A percentile compares a stretch with the other conserved stretches of the same genome.
Conservation (phyloP, 192 early-diverging fungal genomes). For the Coemansia nantahalensis region DNA sequence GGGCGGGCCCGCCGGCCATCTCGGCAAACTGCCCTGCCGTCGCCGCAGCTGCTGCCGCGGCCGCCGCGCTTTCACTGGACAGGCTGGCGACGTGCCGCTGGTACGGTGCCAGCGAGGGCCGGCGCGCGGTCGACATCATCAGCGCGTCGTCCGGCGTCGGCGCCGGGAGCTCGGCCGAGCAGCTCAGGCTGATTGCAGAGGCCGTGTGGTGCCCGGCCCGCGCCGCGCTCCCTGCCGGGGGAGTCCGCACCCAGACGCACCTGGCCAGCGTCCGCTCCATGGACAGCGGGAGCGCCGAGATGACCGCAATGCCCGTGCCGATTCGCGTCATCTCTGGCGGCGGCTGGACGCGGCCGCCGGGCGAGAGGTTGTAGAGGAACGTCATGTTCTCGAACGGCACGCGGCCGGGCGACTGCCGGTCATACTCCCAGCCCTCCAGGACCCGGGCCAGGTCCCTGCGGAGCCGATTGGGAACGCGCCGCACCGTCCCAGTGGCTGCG, state of each 20-base stretch:
- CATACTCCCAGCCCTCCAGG: conserved; percentile 47
- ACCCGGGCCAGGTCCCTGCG: conserved; percentile 24
- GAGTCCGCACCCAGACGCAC: conserved; percentile 21
- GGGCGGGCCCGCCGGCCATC: neutral
- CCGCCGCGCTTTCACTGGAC: neutral
- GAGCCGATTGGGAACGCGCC: conserved; percentile 27
- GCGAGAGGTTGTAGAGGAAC: conserved; percentile 49
- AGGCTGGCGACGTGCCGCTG: conserved; percentile 2
- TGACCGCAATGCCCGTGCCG: conserved; percentile 37
- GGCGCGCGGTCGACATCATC: conserved; percentile 14
- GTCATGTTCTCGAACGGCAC: conserved; percentile 33
- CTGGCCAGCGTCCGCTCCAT: conserved; percentile 27
- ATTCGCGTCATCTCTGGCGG: conserved; percentile 38
- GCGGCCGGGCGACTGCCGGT: conserved; percentile 29
- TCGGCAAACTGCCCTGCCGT: neutral
- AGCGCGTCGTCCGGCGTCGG: conserved; percentile 9
- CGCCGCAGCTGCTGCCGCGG: neutral
- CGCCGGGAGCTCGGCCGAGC: neutral
- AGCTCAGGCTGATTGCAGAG: neutral
- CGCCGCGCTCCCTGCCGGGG: neutral
- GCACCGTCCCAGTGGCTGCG: conserved; percentile 10
- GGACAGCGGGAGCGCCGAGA: conserved; percentile 33
- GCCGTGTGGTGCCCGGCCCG: neutral
- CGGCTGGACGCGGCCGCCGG: conserved; percentile 11
- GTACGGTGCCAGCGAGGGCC: conserved; percentile 5